Base-by-base conservation (phyloP, 805 yeast genomes). In the Zygosaccharomyces gambellarensis region DNA sequence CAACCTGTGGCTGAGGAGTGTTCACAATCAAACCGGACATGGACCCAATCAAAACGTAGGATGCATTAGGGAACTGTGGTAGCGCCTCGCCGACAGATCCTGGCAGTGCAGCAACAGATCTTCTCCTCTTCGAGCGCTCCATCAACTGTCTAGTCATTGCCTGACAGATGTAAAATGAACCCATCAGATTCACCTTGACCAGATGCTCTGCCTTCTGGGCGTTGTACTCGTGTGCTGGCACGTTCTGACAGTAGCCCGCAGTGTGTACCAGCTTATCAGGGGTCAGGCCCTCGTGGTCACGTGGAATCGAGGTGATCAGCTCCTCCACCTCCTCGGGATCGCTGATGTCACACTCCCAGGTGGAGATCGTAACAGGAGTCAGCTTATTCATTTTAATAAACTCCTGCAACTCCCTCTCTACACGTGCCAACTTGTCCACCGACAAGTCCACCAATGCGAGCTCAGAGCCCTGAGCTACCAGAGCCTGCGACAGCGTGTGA, bases 161-260 rank as follows among this genome's bases (percentile, higher is more conserved):
- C 46, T 59, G 61, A 30, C 60, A 54, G 52, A 83, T 82, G 74
- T 82, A 85, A 57, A 85, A 74, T 3, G 90, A 79, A 14, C 94
- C 95, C 69, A 84, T 69, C 19, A 85, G 76, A 68, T 87, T 85
- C 51, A 85, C 92, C 60, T 82, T 77, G 69, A 85, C 74, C 51
- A 86, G 70, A 36, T 77, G 77, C 58, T 83, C 87, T 45, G 89
- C 87, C 60, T 82, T 83, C 45, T 69, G 65, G 38, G 88, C 79
- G 22, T 90, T 90, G 70, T 86, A 85, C 47, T 83, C 86, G 59
- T 82, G 80, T 25, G 92, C 92, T 2, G 88, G 80, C 70, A 75
- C 79, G 74, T 86, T 86, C 68, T 86, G 90, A 63, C 90, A 83
- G 72, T 82, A 86, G 11, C 95, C 94, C n/a, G 95, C 94, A 45